Evolutionary conservation across 148 eudicot species (phyloP), one percentile per base, ranked within the genome.

Genomic region (Agrostemma githago): DNA sequence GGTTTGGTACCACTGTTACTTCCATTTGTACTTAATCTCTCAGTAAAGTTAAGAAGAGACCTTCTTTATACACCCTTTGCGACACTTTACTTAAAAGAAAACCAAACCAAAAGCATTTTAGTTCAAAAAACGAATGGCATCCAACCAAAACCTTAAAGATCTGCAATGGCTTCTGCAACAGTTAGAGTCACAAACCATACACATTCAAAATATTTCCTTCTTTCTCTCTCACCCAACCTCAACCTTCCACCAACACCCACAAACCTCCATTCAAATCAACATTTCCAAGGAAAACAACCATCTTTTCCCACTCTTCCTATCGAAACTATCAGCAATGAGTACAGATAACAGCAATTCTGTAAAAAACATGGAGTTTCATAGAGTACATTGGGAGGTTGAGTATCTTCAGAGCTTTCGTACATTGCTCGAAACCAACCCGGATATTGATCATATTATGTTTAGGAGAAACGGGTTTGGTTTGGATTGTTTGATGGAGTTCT

Each of bases 321-420:
- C 72, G 48, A 72, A 74, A 40, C 76, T 93, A 56, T 81, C 77
- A 70, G 19, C 87, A 84, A 65, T 87, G 69, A 38, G 62, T 43
- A 79, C 56, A 56, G 61, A 57, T 71, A 75, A 79, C 69, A 64
- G n/a, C 17, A 60, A 77, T 7, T 82, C 89, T 40, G 71, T 94
- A 20, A 82, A 75, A 61, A 85, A 83, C 79, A 14, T 89, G 67
- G 93, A 85, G 84, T 94, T 94, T 76, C 91, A 94, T 80, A 79
- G 76, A 42, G 96, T 89, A 3, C 77, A 82, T 42, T 93, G 98
- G 98, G 88, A 87, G 6, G 20, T 77, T 43, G 83, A 86, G 68
- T 86, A 84, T 73, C 70, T 89, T 1, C 80, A 79, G 42, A 77
- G 75, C 76, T 88, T 94, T 16, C 59, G 76, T 7, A 16, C 21